Base-by-base conservation (phyloP, 306 rosid genomes). In the Fragaria nilgerrensis region DNA sequence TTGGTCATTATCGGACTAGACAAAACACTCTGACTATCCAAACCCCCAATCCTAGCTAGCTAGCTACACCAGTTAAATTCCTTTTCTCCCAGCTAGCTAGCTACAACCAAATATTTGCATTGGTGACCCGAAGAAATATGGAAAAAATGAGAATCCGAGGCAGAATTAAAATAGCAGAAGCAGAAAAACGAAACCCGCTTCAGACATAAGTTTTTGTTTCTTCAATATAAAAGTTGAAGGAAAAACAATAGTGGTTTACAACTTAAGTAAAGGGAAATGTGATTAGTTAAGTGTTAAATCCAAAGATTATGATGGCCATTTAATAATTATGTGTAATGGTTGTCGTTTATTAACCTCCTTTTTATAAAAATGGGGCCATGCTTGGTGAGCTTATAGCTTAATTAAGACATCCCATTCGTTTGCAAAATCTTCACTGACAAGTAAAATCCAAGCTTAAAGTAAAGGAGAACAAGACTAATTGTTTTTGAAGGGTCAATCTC, bases 141-240 rank as follows among this genome's bases (percentile, higher is more conserved):
- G 20, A 48, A 25, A 44, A 62, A 45, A 3, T 70, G 77, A 55
- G 81, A 75, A 79, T 71, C 81, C 75, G 66, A 83, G 86, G 83
- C 80, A 39, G 14, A 37, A n/a, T n/a, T n/a, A n/a, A n/a, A 15
- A 75, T 3, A 56, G 3, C 29, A 56, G 29, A 56, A 22, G 32
- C 34, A 58, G 64, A 58, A 58, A 58, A 58, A 58, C 6, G 17
- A 58, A 58, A 58, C 36, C 27, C 43, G 13, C 6, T 22, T n/a
- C 23, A 32, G 4, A 16, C 36, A 34, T n/a, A 45, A 20, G 14
- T 47, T 29, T 34, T 4, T 68, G 56, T 16, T 55, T 55, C 9
- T 70, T 70, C 34, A 10, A 62, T 19, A 70, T 61, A 71, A 39
- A 10, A 20, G 2, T 19, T 3, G 0, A 52, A 5, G 55, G n/a